These are phyloP conservation scores for Hypoxylon sp. DNA, from an alignment of 2,329 filamentous ascomycete genomes.

Conservation along the genomic window DNA sequence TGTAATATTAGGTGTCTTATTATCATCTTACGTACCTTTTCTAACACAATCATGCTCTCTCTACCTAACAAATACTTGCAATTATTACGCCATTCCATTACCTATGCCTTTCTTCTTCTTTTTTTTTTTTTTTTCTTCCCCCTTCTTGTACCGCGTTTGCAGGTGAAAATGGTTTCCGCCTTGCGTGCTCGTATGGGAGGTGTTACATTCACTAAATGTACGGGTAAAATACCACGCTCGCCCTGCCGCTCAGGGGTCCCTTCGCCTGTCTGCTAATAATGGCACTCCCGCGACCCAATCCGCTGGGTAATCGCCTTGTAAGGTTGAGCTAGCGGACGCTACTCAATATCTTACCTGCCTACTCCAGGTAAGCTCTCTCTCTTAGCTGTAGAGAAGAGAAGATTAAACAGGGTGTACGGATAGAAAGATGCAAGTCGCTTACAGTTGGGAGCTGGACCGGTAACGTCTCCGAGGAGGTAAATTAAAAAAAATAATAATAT, in stretches of 20 bases:
- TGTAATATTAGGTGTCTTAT: background rate
- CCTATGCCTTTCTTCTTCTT: too few relatives aligned
- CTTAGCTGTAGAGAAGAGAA: too few relatives aligned
- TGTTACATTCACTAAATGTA: slow-evolving; percentile 10
- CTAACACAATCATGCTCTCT: background rate
- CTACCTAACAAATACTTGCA: background rate
- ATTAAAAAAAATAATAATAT: too few relatives aligned
- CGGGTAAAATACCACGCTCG: slow-evolving; percentile 22
- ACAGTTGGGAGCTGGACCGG: background rate
- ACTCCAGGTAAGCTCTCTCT: too few relatives aligned
- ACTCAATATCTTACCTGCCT: too few relatives aligned
- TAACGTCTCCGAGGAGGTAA: too few relatives aligned
- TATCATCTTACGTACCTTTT: background rate
- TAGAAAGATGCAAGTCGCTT: background rate
- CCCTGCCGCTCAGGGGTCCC: slow-evolving; percentile 21
- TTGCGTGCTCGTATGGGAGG: slow-evolving; percentile 3
- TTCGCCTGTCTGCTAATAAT: slow-evolving; percentile 30
- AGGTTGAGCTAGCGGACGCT: slow-evolving; percentile 10
- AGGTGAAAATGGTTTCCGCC: too few relatives aligned
- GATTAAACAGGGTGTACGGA: slow-evolving; percentile 5
- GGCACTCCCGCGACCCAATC: slow-evolving; percentile 33
- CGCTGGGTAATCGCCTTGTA: slow-evolving; percentile 28
- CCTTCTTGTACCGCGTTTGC: too few relatives aligned
- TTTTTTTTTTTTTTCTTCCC: too few relatives aligned
- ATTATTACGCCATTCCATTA: background rate